Evolutionary conservation across 306 rosid species (phyloP).

Genomic region (Potentilla sterilis): DNA sequence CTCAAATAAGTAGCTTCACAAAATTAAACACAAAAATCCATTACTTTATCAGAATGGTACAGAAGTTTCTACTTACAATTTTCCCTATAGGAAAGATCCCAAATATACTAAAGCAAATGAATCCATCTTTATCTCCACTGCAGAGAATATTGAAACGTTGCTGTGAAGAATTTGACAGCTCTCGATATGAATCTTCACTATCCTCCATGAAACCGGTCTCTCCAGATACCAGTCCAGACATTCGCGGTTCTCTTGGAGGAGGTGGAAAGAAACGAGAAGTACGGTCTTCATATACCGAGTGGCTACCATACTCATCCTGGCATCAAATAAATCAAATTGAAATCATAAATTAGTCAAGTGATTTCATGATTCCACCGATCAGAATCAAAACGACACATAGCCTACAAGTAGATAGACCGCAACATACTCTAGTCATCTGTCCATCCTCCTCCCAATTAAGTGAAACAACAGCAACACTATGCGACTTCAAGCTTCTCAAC

Average conservation of each 20-base stretch:
- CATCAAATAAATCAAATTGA: constrained; percentile 23
- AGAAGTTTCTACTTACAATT: constrained; percentile 57
- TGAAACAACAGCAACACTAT: constrained; percentile 62
- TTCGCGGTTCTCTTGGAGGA: constrained; percentile 80
- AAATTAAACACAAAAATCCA: constrained; percentile 8
- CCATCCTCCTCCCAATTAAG: constrained; percentile 91
- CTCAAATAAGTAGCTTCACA: constrained; percentile 12
- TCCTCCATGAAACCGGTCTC: constrained; percentile 88
- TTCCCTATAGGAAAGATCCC: constrained; percentile 89
- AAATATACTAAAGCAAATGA: constrained; percentile 87
- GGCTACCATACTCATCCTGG: constrained; percentile 57
- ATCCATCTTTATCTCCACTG: constrained; percentile 90
- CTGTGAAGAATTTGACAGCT: constrained; percentile 80
- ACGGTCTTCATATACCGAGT: constrained; percentile 80
- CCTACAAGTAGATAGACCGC: constrained; percentile 24
- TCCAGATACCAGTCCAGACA: constrained; percentile 91
- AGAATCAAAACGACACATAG: constrained; percentile 20
- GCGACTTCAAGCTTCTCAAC: constrained; percentile 80
- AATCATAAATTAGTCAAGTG: not conserved
- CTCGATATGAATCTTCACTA: constrained; percentile 71
- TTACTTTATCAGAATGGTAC: constrained; percentile 15
- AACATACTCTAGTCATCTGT: constrained; percentile 52
- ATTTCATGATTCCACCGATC: constrained; percentile 5
- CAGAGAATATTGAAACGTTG: constrained; percentile 84
- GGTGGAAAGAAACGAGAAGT: constrained; percentile 93